Evolutionary conservation across 129 eudicot species (phyloP).

Genomic region (Kitagawia praeruptora): DNA sequence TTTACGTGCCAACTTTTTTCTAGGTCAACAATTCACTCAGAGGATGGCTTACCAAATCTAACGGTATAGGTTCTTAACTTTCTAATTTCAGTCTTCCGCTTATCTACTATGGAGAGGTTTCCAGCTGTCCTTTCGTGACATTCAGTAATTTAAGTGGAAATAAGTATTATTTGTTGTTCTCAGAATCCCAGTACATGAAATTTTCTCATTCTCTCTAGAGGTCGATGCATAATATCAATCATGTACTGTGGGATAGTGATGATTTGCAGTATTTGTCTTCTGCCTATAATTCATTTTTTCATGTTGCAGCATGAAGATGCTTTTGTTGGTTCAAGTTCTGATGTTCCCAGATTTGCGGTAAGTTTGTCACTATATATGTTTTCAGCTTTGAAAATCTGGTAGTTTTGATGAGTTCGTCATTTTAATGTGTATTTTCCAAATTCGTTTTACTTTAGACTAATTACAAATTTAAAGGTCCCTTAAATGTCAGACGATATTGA

Average conservation of each 20-base stretch:
- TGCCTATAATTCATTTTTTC: not conserved
- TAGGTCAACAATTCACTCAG: constrained; percentile 44
- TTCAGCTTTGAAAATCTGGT: not conserved
- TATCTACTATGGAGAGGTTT: not conserved
- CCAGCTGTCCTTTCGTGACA: not conserved
- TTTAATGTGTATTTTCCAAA: not conserved
- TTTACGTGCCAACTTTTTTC: constrained; percentile 5
- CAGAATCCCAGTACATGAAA: not conserved
- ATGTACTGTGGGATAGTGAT: not conserved
- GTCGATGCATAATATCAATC: not conserved
- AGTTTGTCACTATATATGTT: constrained; percentile 26
- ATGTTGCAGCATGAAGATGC: constrained; percentile 42
- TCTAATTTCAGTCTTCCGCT: not conserved
- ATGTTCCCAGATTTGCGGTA: constrained; percentile 91
- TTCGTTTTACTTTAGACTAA: not conserved
- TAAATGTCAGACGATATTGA: not conserved
- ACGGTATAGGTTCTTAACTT: not conserved
- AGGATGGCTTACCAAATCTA: not conserved
- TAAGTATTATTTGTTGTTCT: not conserved
- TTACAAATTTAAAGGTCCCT: not conserved
- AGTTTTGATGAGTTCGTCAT: not conserved
- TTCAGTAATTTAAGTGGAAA: not conserved
- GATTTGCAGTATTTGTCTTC: not conserved
- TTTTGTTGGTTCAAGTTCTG: constrained; percentile 47
- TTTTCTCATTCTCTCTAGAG: not conserved